A percentile compares a stretch with the other conserved stretches of the same genome.
phyloP scores from a whole-genome alignment of 2,329 filamentous ascomycete genomes.

The Scleromitrula shiraiana region DNA sequence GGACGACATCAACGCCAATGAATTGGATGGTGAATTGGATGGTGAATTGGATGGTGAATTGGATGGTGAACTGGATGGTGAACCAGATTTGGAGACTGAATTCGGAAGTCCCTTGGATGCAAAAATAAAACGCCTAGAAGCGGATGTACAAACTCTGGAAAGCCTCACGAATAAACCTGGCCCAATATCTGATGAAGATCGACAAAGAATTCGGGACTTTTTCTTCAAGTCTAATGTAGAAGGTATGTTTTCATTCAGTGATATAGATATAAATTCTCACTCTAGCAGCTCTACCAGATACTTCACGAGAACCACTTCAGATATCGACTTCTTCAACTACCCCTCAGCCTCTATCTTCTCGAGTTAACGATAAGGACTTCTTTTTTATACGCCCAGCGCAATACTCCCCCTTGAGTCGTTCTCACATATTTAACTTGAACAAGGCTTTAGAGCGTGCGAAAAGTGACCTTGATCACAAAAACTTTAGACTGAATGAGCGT shows the following conservation, averaged over 20 bases:
- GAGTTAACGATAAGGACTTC: not conserved
- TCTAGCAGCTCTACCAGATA: not conserved
- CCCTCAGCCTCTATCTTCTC: not conserved
- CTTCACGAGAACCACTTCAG: not conserved
- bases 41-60: constrained; percentile 7
- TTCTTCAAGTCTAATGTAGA: constrained; percentile 11
- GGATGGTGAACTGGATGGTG: constrained; percentile 10
- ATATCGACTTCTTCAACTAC: not conserved
- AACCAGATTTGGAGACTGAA: constrained; percentile 9
- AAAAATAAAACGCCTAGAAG: constrained; percentile 6
- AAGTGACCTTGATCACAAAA: not conserved
- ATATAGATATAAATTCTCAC: not conserved
- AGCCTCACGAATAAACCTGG: constrained; percentile 10
- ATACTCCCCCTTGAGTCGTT: not conserved
- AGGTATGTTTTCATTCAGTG: not conserved
- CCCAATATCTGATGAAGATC: constrained; percentile 12
- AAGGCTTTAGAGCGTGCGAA: not conserved
- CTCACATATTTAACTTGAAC: not conserved
- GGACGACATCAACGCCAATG: constrained; percentile 4
- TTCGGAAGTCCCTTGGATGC: constrained; percentile 7
- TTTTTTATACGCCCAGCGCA: not conserved
- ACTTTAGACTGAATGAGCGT: not conserved
- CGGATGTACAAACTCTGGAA: constrained; percentile 9
- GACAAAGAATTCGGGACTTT: constrained; percentile 9
- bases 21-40: constrained; percentile 11